Conservation (phyloP, 116 monocot species). For the Papilionanthe hybrid region DNA sequence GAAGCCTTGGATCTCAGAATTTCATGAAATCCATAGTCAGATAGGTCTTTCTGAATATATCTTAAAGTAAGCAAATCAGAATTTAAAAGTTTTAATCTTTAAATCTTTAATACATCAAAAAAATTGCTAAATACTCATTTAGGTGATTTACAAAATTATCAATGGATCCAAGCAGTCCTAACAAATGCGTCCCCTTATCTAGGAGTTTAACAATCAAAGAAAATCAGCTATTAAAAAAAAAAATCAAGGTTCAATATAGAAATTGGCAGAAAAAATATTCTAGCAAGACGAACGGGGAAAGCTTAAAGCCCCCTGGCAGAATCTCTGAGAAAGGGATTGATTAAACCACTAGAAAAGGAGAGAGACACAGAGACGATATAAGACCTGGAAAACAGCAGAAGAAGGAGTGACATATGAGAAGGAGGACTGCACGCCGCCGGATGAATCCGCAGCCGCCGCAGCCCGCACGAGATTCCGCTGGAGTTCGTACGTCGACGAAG, state of each 20-base stretch:
- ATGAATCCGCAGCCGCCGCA: conserved; percentile 46
- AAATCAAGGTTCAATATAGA: neutral
- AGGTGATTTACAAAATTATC: too few species aligned
- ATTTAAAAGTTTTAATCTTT: neutral
- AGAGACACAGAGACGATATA: neutral
- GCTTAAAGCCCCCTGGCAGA: neutral
- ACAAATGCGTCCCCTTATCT: neutral
- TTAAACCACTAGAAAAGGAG: neutral
- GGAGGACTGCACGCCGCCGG: conserved; percentile 69
- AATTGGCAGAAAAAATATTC: neutral
- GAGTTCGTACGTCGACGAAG: conserved; percentile 47
- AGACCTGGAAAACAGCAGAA: conserved; percentile 85
- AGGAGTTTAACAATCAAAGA: neutral
- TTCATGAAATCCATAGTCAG: too few species aligned
- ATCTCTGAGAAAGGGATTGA: neutral
- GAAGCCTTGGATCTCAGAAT: too few species aligned
- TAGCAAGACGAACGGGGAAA: neutral
- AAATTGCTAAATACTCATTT: too few species aligned
- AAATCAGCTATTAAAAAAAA: neutral
- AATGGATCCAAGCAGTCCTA: too few species aligned
- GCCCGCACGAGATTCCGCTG: conserved; percentile 75
- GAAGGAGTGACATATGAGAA: conserved; percentile 64
- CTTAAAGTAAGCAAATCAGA: neutral
- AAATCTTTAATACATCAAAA: neutral
- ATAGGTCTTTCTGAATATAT: neutral